These are phyloP conservation scores for Cutaneotrichosporon sp. DNA, from an alignment of 1,284 basidiomycete species.

Conservation along the genomic window DNA sequence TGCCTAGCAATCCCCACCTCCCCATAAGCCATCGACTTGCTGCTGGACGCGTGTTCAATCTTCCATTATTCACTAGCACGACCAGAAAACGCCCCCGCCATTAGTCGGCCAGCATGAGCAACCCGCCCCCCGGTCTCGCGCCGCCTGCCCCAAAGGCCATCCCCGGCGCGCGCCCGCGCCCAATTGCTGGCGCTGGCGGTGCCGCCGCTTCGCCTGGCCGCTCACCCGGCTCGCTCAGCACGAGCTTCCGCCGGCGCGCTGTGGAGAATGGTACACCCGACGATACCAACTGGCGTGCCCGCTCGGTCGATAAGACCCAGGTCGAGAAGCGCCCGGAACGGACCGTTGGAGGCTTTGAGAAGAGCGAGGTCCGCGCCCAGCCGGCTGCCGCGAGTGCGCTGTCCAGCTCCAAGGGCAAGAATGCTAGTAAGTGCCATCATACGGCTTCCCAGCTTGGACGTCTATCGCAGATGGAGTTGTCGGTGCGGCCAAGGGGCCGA, in stretches of 20 bases:
- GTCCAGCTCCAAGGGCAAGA: slow-evolving; percentile 25
- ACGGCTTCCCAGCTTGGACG: no score
- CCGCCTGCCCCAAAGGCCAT: slow-evolving; percentile 29
- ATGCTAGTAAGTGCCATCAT: neutral
- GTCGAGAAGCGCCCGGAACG: slow-evolving; percentile 29
- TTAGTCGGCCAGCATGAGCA: slow-evolving; percentile 6
- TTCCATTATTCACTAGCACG: neutral
- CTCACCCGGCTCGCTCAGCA: slow-evolving; percentile 6
- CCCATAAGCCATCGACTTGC: neutral
- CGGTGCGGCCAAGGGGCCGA: no score
- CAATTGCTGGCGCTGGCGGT: slow-evolving; percentile 30
- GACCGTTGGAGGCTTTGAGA: slow-evolving; percentile 42
- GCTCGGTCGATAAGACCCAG: slow-evolving; percentile 14
- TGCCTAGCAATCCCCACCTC: neutral
- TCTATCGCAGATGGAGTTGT: no score
- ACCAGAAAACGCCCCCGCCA: neutral
- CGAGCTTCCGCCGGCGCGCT: slow-evolving; percentile 16
- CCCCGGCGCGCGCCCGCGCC: slow-evolving; percentile 38
- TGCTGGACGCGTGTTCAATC: neutral
- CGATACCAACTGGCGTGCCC: slow-evolving; percentile 36
- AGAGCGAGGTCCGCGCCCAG: slow-evolving; percentile 31
- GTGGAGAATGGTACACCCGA: slow-evolving; percentile 22
- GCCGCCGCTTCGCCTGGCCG: slow-evolving; percentile 13
- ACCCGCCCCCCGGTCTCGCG: neutral
- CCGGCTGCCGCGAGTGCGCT: slow-evolving; percentile 17